Conservation (phyloP, 345 rosid species). For the Pistacia atlantica region DNA sequence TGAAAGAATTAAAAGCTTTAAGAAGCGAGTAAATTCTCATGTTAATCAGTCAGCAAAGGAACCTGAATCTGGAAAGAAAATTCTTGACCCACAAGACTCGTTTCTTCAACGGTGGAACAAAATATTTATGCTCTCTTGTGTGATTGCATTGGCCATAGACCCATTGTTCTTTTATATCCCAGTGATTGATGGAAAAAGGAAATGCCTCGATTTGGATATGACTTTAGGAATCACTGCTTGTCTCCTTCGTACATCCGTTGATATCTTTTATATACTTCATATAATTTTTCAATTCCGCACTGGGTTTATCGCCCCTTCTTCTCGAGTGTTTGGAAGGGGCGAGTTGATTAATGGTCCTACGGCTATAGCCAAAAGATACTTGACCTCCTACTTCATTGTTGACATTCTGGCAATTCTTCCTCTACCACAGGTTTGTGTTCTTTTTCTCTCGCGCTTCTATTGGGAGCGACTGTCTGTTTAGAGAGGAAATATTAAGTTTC, state of each 20-base stretch:
- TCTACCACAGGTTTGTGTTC: slow-evolving; percentile 70
- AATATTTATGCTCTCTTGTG: slow-evolving; percentile 55
- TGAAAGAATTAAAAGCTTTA: slow-evolving; percentile 50
- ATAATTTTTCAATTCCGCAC: slow-evolving; percentile 76
- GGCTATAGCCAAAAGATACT: slow-evolving; percentile 50
- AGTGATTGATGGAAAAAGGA: slow-evolving; percentile 33
- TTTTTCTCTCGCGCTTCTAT: neutral
- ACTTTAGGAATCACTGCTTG: slow-evolving; percentile 50
- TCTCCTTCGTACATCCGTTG: slow-evolving; percentile 55
- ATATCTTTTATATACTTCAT: slow-evolving; percentile 56
- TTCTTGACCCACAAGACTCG: slow-evolving; percentile 66
- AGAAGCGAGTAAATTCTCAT: slow-evolving; percentile 28
- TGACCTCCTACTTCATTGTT: slow-evolving; percentile 50
- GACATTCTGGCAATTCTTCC: slow-evolving; percentile 78
- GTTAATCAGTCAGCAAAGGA: slow-evolving; percentile 18
- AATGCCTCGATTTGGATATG: slow-evolving; percentile 52
- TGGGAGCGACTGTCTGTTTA: neutral
- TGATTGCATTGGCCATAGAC: slow-evolving; percentile 63
- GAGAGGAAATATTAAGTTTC: neutral
- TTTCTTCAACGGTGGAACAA: slow-evolving; percentile 73
- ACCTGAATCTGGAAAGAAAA: slow-evolving; percentile 22
- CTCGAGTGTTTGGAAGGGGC: slow-evolving; percentile 86
- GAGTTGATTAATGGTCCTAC: slow-evolving; percentile 63
- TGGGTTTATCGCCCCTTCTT: slow-evolving; percentile 71
- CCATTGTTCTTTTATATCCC: slow-evolving; percentile 84